Evolutionary conservation across 768 basidiomycete genomes (phyloP).

Genomic region (Russula virescens): DNA sequence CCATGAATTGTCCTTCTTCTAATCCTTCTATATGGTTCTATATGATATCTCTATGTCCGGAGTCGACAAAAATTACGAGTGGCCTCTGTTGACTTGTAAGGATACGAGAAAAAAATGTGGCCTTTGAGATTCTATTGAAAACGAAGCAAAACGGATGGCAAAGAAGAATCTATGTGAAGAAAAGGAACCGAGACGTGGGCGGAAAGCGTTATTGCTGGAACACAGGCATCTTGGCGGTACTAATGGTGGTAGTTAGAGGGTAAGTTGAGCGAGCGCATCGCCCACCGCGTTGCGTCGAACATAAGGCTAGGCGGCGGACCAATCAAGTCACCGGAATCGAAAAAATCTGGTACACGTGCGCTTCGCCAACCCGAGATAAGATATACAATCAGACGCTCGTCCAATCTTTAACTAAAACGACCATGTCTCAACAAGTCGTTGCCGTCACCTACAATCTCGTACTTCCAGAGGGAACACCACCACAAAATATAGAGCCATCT

Average conservation of each 20-base stretch:
- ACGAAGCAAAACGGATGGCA: not conserved
- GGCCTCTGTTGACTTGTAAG: not conserved
- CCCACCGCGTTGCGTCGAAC: not conserved
- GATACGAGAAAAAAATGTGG: not conserved
- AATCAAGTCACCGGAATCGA: not conserved
- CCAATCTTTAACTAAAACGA: not conserved
- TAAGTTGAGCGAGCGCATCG: not conserved
- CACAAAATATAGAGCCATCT: conserved; percentile 25
- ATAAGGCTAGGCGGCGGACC: not conserved
- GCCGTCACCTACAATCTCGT: conserved; percentile 41
- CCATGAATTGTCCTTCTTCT: conserved; percentile 6
- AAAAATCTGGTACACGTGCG: not conserved
- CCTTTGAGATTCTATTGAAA: not conserved
- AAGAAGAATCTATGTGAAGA: not conserved
- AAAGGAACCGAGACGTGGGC: not conserved
- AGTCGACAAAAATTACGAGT: not conserved
- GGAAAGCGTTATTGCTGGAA: not conserved
- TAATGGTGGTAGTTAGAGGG: not conserved
- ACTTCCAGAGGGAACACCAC: conserved; percentile 33
- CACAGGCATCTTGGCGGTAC: conserved; percentile 17
- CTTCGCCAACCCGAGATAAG: not conserved
- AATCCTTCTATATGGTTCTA: conserved; percentile 13
- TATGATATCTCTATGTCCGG: conserved; percentile 4
- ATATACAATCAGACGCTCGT: not conserved
- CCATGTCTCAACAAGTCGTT: conserved; percentile 27